These are phyloP conservation scores for Entomortierella parvispora DNA, from an alignment of 192 early-diverging fungal genomes.

Conservation along the genomic window DNA sequence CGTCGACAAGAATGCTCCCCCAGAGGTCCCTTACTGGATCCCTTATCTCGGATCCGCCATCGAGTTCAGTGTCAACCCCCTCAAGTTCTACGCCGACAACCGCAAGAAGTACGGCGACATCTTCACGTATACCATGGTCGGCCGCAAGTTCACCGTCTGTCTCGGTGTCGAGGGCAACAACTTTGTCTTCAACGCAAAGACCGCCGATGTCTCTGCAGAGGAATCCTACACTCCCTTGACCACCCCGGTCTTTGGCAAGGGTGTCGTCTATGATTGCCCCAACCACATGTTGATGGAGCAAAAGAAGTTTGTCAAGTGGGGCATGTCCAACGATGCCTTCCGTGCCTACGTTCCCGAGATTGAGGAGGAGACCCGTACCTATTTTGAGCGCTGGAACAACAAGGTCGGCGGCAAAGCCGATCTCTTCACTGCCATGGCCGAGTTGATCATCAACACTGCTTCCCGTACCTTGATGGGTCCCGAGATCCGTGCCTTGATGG, in stretches of 20 bases:
- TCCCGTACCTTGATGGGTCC: slow-evolving; percentile 94
- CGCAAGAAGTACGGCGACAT: slow-evolving; percentile 88
- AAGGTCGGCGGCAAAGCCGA: slow-evolving; percentile 68
- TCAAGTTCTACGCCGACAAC: slow-evolving; percentile 87
- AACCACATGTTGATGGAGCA: slow-evolving; percentile 97
- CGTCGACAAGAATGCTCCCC: slow-evolving; percentile 68
- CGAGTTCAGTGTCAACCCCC: slow-evolving; percentile 88
- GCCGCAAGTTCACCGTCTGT: slow-evolving; percentile 88
- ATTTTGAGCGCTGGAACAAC: slow-evolving; percentile 75
- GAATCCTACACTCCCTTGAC: slow-evolving; percentile 94
- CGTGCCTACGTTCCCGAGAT: slow-evolving; percentile 89
- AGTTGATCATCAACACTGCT: slow-evolving; percentile 95
- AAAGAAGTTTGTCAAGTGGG: slow-evolving; percentile 98
- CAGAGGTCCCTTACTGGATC: slow-evolving; percentile 78
- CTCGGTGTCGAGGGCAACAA: slow-evolving; percentile 94
- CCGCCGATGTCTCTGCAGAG: slow-evolving; percentile 87
- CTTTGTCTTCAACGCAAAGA: slow-evolving; percentile 95
- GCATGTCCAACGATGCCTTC: slow-evolving; percentile 88
- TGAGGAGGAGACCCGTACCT: slow-evolving; percentile 80
- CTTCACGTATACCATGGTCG: slow-evolving; percentile 95
- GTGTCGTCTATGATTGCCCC: slow-evolving; percentile 96
- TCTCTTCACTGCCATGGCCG: slow-evolving; percentile 82
- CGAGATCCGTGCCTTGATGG: slow-evolving; percentile 88
- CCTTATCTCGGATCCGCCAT: slow-evolving; percentile 92
- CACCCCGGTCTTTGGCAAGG: slow-evolving; percentile 92